Percentiles rank a stretch among this genome's conserved stretches.
Evolutionary conservation across 495 filamentous ascomycete genomes (phyloP).

Genomic region (Aspergillus sclerotiicarbonarius): DNA sequence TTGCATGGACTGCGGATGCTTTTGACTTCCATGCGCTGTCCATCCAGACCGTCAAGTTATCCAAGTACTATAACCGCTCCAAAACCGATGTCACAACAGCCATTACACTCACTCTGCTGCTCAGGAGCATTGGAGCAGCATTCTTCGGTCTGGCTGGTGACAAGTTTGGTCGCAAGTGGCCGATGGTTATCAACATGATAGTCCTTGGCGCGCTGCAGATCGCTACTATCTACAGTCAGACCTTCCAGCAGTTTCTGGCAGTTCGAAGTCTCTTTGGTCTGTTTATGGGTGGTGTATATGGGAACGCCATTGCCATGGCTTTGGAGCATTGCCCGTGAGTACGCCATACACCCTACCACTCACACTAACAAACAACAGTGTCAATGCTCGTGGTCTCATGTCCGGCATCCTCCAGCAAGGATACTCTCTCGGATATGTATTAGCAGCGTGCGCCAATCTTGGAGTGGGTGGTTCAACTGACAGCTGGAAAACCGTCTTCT

Average conservation of each 20-base stretch:
- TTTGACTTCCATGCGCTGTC: constrained; percentile 78
- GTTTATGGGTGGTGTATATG: constrained; percentile 82
- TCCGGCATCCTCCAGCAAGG: constrained; percentile 77
- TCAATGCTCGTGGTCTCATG: constrained; percentile 68
- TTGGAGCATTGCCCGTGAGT: constrained; percentile 68
- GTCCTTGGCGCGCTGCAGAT: constrained; percentile 64
- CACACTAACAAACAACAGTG: constrained; percentile 21
- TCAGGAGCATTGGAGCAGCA: constrained; percentile 68
- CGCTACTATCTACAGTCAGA: constrained; percentile 66
- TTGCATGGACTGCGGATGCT: constrained; percentile 67
- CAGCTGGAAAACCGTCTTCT: constrained; percentile 65
- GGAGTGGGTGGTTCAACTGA: constrained; percentile 57
- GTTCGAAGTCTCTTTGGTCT: constrained; percentile 72
- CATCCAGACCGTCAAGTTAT: constrained; percentile 66
- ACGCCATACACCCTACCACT: background rate
- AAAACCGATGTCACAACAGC: constrained; percentile 70
- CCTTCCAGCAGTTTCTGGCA: constrained; percentile 66
- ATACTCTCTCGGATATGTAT: constrained; percentile 71
- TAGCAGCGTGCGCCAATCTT: constrained; percentile 69
- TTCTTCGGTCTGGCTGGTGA: constrained; percentile 72
- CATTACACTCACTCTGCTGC: constrained; percentile 70
- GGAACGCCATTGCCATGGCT: constrained; percentile 78
- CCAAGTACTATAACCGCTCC: constrained; percentile 59
- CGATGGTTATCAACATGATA: constrained; percentile 73
- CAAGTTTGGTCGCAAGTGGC: constrained; percentile 76